Percentiles rank a stretch among this genome's conserved stretches.
These are phyloP conservation scores for Mycena vitilis DNA, from an alignment of 768 basidiomycete species.

Conservation along the genomic window DNA sequence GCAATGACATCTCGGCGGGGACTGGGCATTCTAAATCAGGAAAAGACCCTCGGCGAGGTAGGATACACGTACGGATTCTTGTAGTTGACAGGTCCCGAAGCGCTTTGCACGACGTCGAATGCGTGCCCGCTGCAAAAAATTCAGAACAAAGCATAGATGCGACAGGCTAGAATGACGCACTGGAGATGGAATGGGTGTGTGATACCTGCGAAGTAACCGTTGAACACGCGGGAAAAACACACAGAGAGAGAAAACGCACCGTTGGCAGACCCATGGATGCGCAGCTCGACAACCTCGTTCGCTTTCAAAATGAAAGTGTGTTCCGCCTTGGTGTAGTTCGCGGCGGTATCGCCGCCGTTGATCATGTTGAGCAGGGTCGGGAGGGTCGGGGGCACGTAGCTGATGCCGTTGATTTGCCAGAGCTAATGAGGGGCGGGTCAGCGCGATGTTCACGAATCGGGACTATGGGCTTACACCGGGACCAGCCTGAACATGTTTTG, in stretches of 20 bases:
- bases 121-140: conserved; percentile 38
- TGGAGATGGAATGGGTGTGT: conserved; percentile 29
- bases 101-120: conserved; percentile 41
- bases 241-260: conserved; percentile 19
- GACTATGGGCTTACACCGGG: conserved; percentile 24
- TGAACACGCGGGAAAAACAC: neutral
- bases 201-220: conserved; percentile 2
- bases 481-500: conserved; percentile 17
- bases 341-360: conserved; percentile 33
- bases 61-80: conserved; percentile 33
- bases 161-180: conserved; percentile 8
- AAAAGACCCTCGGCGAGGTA: no score
- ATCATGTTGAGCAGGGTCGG: conserved; percentile 42
- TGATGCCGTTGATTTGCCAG: conserved; percentile 39
- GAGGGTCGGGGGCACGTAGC: conserved; percentile 36
- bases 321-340: conserved; percentile 36
- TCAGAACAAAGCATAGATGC: neutral
- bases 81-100: conserved; percentile 37
- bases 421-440: neutral
- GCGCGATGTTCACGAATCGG: no score
- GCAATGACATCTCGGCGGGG: conserved; percentile 43
- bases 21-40: neutral
- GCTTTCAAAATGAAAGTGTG: conserved; percentile 38
- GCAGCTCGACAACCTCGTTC: conserved; percentile 39
- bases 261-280: conserved; percentile 40